Conservation (phyloP, 1,284 basidiomycete species). For the Leccinum pachyderme region DNA sequence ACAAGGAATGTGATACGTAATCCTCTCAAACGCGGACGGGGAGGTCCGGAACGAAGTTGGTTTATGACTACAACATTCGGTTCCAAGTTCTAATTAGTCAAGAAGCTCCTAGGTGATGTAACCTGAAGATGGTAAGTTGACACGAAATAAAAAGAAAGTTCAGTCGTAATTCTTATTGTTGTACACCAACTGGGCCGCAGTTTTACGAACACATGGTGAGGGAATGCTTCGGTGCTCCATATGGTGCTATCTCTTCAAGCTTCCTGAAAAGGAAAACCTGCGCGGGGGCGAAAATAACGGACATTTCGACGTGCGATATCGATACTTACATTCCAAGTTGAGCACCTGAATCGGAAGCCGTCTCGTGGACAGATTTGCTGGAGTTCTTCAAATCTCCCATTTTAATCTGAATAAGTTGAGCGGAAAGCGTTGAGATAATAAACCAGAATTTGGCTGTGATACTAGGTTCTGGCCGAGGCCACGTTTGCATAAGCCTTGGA, state of each 20-base stretch:
- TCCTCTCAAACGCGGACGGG: not conserved
- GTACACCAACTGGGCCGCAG: not conserved
- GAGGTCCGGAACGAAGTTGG: not conserved
- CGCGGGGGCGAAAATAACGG: slow-evolving; percentile 27
- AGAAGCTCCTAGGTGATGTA: slow-evolving; percentile 5
- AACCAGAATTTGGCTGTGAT: slow-evolving; percentile 2
- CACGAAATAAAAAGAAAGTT: not conserved
- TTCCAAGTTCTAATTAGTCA: slow-evolving; percentile 5
- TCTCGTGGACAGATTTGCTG: not conserved
- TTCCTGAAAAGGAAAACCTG: slow-evolving; percentile 13
- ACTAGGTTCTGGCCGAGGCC: not conserved
- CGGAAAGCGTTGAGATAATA: not conserved
- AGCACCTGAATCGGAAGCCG: not conserved
- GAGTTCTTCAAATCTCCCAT: not conserved
- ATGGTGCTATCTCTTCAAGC: slow-evolving; percentile 2
- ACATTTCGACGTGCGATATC: slow-evolving; percentile 1
- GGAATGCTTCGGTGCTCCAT: slow-evolving; percentile 7
- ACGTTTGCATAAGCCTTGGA: not conserved
- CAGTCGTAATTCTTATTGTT: slow-evolving; percentile 8
- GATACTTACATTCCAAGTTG: not conserved
- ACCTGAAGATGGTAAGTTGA: slow-evolving; percentile 1
- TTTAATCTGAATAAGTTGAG: slow-evolving; percentile 1
- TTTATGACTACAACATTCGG: not conserved
- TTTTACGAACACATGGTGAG: not conserved
- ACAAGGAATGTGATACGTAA: slow-evolving; percentile 12